Evolutionary conservation across 2,329 filamentous ascomycete genomes (phyloP), one percentile per base, ranked within the genome.

Genomic region (Aspergillus quadrilineatus): DNA sequence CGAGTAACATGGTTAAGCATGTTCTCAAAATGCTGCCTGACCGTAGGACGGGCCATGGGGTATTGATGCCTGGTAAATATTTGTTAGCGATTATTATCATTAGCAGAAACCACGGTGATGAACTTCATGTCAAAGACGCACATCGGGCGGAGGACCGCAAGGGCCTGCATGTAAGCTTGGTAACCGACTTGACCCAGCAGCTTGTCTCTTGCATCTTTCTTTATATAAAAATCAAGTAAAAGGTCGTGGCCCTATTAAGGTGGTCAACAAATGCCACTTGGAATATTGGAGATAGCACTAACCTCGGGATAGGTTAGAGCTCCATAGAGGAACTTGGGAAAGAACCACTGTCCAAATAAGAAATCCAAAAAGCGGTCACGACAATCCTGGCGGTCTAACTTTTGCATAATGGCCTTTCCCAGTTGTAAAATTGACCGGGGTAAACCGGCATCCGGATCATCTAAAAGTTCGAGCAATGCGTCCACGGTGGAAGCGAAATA

Each of bases 301-400:
- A 85, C 92, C 82, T 99, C 94, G 9, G 94, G 94, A 67, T 94
- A 89, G 47, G 91, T 89, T 67, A 97, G 85, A 52, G 91, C 88
- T 65, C 89, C 88, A 46, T 90, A 82, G 36, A 97, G 79, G 74
- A 94, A 97, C 50, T 88, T 88, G 60, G 91, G 89, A 72, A 97
- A 96, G 60, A 97, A 87, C 86, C 93, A 99, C 69, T 92, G 89
- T 66, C 88, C 90, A 61, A 97, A 87, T 63, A 97, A 83, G 79
- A 92, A 95, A 64, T 86, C 86, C 60, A 91, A 85, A 39, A 91
- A 91, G 63, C 85, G 85, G 63, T 89, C 87, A 60, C 89, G 85
- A 62, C 84, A 84, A 63, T 88, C 87, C 62, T 82, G 82, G 62
- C 90, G 86, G 36, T 80, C 76, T 58, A 96, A 79, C 66, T 92